These are phyloP conservation scores for Xylaria grammica DNA, from an alignment of 495 filamentous ascomycete genomes.

Conservation along the genomic window DNA sequence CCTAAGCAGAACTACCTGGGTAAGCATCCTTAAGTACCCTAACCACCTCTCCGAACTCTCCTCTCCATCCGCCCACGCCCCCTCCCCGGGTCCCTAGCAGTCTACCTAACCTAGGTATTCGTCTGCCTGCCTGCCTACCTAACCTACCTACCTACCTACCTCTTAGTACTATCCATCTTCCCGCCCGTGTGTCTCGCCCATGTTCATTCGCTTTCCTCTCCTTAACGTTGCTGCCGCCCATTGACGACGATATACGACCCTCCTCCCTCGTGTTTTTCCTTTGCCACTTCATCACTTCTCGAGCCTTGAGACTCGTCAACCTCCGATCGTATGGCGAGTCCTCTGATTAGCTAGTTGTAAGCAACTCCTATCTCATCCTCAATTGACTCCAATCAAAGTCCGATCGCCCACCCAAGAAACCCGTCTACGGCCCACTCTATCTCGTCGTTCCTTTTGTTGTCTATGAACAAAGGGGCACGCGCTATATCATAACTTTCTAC, in stretches of 20 bases:
- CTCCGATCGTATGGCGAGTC: constrained; percentile 20
- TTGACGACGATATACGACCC: constrained; percentile 6
- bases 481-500: background rate
- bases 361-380: constrained; percentile 7
- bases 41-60: constrained; percentile 19
- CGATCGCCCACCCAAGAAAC: constrained; percentile 11
- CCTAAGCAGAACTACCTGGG: too few relatives aligned
- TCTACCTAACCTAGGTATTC: background rate
- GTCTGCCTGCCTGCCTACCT: constrained; percentile 1
- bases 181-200: constrained; percentile 24
- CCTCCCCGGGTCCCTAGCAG: constrained; percentile 10
- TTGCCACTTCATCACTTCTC: constrained; percentile 12
- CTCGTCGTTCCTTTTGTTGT: constrained; percentile 16
- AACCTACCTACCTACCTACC: constrained; percentile 2
- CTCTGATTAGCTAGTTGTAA: constrained; percentile 22
- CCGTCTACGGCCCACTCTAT: constrained; percentile 10
- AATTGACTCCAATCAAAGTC: constrained; percentile 12
- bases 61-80: background rate
- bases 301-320: constrained; percentile 20
- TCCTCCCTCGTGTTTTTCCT: background rate
- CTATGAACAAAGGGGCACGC: constrained; percentile 12
- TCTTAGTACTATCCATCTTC: too few relatives aligned
- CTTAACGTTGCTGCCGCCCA: constrained; percentile 18
- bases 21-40: too few relatives aligned
- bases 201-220: constrained; percentile 32